Evolutionary conservation across 2,329 filamentous ascomycete species (phyloP).

Genomic region (Trichoderma guizhouense): DNA sequence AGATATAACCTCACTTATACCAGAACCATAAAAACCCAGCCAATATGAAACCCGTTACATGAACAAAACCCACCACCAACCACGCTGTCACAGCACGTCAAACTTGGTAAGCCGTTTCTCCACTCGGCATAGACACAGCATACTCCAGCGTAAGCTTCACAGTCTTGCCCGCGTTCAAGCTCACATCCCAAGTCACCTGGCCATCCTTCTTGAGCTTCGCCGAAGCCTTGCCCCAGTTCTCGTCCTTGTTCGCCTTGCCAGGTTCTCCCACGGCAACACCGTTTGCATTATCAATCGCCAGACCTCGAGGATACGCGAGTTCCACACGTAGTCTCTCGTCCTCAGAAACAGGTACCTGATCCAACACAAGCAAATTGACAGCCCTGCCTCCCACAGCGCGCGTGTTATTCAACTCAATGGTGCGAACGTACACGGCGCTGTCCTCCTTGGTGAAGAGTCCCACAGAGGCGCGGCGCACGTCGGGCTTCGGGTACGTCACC

Average conservation of each 20-base stretch:
- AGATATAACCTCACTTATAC: neutral
- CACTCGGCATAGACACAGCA: constrained; percentile 53
- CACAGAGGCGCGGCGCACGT: constrained; percentile 48
- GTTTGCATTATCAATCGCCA: constrained; percentile 39
- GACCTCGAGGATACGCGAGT: constrained; percentile 46
- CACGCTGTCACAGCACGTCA: neutral
- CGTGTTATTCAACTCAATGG: constrained; percentile 50
- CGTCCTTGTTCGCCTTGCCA: constrained; percentile 29
- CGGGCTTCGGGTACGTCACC: constrained; percentile 55
- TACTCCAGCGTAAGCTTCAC: constrained; percentile 60
- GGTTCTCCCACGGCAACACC: constrained; percentile 36
- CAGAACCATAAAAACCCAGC: neutral
- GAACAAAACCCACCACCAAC: neutral
- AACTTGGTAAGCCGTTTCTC: constrained; percentile 36
- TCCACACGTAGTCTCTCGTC: constrained; percentile 56
- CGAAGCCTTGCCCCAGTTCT: constrained; percentile 50
- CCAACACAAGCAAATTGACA: constrained; percentile 50
- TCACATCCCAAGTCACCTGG: constrained; percentile 57
- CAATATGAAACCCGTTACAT: neutral
- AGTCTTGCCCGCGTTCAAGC: constrained; percentile 54
- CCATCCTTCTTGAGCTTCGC: constrained; percentile 55
- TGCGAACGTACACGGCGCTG: constrained; percentile 47
- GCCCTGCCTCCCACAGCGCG: constrained; percentile 35
- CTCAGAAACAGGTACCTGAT: constrained; percentile 61
- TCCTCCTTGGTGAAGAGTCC: constrained; percentile 55